Evolutionary conservation across 495 filamentous ascomycete species (phyloP), one percentile per base, ranked within the genome.

Genomic region (Lasiosphaeria miniovina): DNA sequence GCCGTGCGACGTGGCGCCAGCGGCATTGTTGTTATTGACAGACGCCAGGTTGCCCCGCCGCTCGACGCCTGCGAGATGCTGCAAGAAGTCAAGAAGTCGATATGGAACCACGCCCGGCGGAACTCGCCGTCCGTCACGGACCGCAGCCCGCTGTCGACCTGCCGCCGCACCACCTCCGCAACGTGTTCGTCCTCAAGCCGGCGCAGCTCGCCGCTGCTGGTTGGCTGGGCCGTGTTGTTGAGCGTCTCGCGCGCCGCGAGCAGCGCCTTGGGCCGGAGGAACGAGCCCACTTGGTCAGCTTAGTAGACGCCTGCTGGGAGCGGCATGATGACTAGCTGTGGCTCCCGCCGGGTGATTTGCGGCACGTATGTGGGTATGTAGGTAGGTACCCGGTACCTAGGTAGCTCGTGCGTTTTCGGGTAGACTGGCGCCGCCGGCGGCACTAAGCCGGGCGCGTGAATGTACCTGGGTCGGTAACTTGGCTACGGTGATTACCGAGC

Each of bases 81-180:
- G 70, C 38, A 80, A 64, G 65, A 80, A 80, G 61, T 80, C 38
- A 80, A 64, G 65, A 80, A 80, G 61, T 80, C 77, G 45, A 80
- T 76, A 63, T 80, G 77, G 66, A 80, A 80, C 67, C 68, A 80
- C 36, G 61, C 64, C 53, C 85, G 75, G 62, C 86, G 80, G 69
- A 88, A 90, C 71, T 91, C 88, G 66, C 88, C 88, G 74, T 90
- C 87, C 12, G 86, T 85, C 52, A 89, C 75, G 46, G 80, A 78
- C 54, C 77, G 78, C 68, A 88, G 84, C 53, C 88, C 88, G 32
- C 82, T 78, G 60, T 82, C 74, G 61, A 84, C 70, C 72, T 90
- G 86, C 36, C 75, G 75, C 58, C 81, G 68, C 35, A 86, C 84
- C 32, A 87, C 81, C 3, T 79, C 74, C 54, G 84, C 79, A 62